These are phyloP conservation scores for Fusarium tanahbumbuense DNA, from an alignment of 2,329 filamentous ascomycete genomes.

Conservation along the genomic window DNA sequence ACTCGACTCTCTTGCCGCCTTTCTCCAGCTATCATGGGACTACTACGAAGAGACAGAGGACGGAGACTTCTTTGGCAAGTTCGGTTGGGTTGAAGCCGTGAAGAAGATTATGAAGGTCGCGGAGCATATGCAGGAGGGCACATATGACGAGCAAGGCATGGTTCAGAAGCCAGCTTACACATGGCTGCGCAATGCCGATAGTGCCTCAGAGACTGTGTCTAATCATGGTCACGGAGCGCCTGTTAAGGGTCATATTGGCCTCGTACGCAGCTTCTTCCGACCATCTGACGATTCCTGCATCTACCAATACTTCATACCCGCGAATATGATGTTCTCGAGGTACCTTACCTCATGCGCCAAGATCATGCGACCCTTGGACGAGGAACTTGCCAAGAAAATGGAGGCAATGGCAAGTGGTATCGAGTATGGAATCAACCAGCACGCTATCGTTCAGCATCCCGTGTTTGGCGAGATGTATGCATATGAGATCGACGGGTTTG, in stretches of 20 bases:
- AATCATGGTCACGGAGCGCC: constrained; percentile 85
- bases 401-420: constrained; percentile 66
- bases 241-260: constrained; percentile 79
- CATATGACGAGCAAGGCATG: constrained; percentile 71
- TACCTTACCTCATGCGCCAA: constrained; percentile 65
- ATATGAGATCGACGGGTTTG: constrained; percentile 77
- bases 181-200: constrained; percentile 78
- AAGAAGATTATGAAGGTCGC: constrained; percentile 76
- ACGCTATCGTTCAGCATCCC: constrained; percentile 73
- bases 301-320: constrained; percentile 87
- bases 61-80: constrained; percentile 76
- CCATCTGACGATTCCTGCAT: constrained; percentile 90
- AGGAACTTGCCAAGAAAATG: constrained; percentile 70
- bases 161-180: constrained; percentile 74
- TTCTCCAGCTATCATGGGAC: constrained; percentile 82
- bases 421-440: constrained; percentile 72
- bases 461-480: constrained; percentile 74
- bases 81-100: constrained; percentile 79
- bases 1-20: constrained; percentile 88
- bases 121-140: constrained; percentile 76
- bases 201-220: constrained; percentile 82
- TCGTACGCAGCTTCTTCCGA: constrained; percentile 88
- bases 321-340: constrained; percentile 84
- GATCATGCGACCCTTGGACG: constrained; percentile 58
- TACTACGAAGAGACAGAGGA: constrained; percentile 82